Evolutionary conservation across 805 yeast genomes (phyloP).

Genomic region (Candida chauliodis): DNA sequence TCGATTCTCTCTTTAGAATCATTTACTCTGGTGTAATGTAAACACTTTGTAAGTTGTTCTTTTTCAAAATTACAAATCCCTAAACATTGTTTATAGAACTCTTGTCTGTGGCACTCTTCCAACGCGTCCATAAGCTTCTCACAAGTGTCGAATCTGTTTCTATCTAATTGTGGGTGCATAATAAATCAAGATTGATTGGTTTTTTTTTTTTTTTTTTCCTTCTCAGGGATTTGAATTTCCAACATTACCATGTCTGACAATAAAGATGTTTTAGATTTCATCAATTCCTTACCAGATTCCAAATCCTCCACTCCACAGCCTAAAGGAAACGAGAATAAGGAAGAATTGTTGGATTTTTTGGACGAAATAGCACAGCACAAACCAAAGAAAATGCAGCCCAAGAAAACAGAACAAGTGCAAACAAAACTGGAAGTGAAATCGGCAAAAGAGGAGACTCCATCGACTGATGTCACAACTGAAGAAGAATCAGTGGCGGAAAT

Average conservation of each 20-base stretch:
- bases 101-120: constrained; percentile 80
- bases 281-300: constrained; percentile 73
- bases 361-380: constrained; percentile 72
- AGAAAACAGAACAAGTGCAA: constrained; percentile 12
- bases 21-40: constrained; percentile 70
- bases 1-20: constrained; percentile 55
- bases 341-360: constrained; percentile 52
- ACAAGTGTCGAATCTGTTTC: constrained; percentile 52
- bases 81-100: constrained; percentile 63
- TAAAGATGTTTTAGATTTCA: constrained; percentile 70
- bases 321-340: constrained; percentile 34
- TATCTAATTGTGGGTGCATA: constrained; percentile 47
- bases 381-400: constrained; percentile 39
- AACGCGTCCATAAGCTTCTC: constrained; percentile 79
- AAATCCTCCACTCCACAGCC: constrained; percentile 31
- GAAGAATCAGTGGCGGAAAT: not conserved
- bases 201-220: not conserved
- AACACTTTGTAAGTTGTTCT: constrained; percentile 72
- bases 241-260: constrained; percentile 9
- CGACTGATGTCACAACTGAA: constrained; percentile 1
- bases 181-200: not conserved
- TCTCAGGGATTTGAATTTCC: not conserved
- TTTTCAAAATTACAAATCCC: constrained; percentile 86
- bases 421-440: constrained; percentile 15
- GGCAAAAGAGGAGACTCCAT: constrained; percentile 12